Base-by-base conservation (phyloP, 176 grass and related monocot species). In the Phragmites australis region DNA sequence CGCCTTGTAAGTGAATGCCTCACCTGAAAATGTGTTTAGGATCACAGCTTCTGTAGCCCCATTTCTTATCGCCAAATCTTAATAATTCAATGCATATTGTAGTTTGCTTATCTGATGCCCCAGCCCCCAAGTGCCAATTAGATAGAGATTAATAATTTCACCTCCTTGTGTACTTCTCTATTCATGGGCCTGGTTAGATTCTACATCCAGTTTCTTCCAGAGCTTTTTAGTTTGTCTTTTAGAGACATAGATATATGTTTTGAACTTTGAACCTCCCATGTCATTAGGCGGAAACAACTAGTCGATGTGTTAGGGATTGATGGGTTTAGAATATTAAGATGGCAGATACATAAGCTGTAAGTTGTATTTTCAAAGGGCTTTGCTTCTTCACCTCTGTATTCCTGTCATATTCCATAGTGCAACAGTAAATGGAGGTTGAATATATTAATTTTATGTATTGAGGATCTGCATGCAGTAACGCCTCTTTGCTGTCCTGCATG, bases 1-100 rank as follows among this genome's bases (percentile, higher is more conserved):
- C 84, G 41, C 78, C 86, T 98, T 67, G 95, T 98, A 85, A 98
- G 95, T 94, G 59, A 49, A 80, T 46, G 56, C 45, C 60, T 83
- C 34, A 10, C 53, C n/a, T 62, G 8, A 44, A 30, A 34, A 3
- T 45, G 67, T 51, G 6, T 51, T 30, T 27, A 18, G 18, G 17
- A 26, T 25, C 1, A 40, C 4, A 12, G 16, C 13, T 78, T 79
- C 15, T 61, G 34, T 44, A 9, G 44, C 26, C 46, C 27, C 45
- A 39, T 14, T n/a, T 77, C 30, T 83, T 84, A 66, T 31, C 34
- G 48, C 19, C 34, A 43, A 75, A 25, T 15, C 19, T 19, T n/a
- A 37, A 62, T n/a, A 37, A 62, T 79, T 75, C 14, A 47, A 53
- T 53, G 53, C 25, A 60, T 18, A 7, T 50, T 73, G 45, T 67